Base-by-base conservation (phyloP, 1,284 basidiomycete genomes). In the Boletus hoseneyae region DNA sequence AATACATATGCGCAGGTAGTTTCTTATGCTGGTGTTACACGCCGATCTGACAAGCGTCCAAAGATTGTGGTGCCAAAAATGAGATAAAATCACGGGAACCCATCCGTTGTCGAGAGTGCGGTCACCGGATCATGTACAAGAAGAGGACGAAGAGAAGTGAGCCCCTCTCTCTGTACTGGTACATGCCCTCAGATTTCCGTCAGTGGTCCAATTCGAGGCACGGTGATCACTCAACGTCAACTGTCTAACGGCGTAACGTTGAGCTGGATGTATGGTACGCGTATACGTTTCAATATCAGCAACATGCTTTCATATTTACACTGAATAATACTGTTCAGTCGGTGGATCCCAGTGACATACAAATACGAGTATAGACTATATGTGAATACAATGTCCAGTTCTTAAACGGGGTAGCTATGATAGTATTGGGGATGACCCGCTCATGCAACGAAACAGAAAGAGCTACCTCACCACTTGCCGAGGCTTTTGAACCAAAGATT, bases 81-180 rank as follows among this genome's bases (percentile, higher is more conserved):
- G 85, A 90, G 64, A 95, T 98, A 69, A 88, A 87, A 69, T 78
- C 91, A n/a, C 77, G 91, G 53, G 96, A 99, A 70, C 92, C 93
- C 40, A 97, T 98, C 61, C 87, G 96, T 50, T 99, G 96, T 73
- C 82, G 90, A 61, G 94, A 98, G 69, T 99, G 96, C 65, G 96
- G 96, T 3, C 96, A 97, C 70, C 85, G 96, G 56, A 95, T 99
- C 69, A 97, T 99, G 93, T 98, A 97, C 77, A 99, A 99, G 76
- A 97, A 97, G 72, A 77, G 96, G 61, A 97, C 95, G 18, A 92
- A 85, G 67, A 79, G 93, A 76, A 97, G 96, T 98, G 48, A 55
- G 52, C 23, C 23, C 15, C 45, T 46, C 37, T 32, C 42, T 37
- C 12, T 41, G 35, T 16, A 16, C 45, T 12, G 52, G 49, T 55